A percentile compares a stretch with the other conserved stretches of the same genome.
Conservation (phyloP, 148 eudicot species). For the Rhododendron mucronatum region DNA sequence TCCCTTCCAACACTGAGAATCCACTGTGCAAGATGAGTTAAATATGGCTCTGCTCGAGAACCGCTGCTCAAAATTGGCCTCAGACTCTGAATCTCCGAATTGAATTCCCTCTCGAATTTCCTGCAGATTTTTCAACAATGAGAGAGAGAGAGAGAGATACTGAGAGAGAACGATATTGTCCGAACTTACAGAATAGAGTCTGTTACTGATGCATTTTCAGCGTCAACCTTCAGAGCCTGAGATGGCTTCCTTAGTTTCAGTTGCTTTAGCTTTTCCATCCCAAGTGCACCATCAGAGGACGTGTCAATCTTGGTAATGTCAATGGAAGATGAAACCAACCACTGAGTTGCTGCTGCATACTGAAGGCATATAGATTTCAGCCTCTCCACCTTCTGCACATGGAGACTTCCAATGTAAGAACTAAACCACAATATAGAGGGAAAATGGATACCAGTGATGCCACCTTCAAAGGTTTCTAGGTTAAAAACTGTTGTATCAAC, state of each 20-base stretch:
- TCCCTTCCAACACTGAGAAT: constrained; percentile 72
- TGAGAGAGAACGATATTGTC: neutral
- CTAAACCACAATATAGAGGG: neutral
- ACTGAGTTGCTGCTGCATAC: constrained; percentile 78
- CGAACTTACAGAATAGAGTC: constrained; percentile 63
- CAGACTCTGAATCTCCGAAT: constrained; percentile 75
- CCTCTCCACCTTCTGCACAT: constrained; percentile 83
- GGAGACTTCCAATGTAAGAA: constrained; percentile 13
- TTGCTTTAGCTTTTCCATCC: constrained; percentile 28
- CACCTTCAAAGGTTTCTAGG: neutral
- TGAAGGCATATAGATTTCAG: constrained; percentile 83
- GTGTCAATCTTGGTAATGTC: constrained; percentile 36
- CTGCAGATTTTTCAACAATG: constrained; percentile 34
- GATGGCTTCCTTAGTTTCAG: constrained; percentile 42
- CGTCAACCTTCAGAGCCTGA: constrained; percentile 36
- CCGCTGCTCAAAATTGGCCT: constrained; percentile 77
- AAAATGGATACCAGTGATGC: neutral
- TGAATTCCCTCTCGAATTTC: constrained; percentile 86
- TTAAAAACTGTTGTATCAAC: neutral
- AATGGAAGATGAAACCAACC: constrained; percentile 69
- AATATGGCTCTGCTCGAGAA: constrained; percentile 84
- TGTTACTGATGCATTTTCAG: constrained; percentile 48
- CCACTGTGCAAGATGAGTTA: constrained; percentile 92
- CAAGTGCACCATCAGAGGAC: constrained; percentile 26
- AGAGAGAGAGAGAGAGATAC: neutral